A percentile compares a stretch with the other conserved stretches of the same genome.
Evolutionary conservation across 306 rosid genomes (phyloP).

Genomic region (Rosa lucieae): DNA sequence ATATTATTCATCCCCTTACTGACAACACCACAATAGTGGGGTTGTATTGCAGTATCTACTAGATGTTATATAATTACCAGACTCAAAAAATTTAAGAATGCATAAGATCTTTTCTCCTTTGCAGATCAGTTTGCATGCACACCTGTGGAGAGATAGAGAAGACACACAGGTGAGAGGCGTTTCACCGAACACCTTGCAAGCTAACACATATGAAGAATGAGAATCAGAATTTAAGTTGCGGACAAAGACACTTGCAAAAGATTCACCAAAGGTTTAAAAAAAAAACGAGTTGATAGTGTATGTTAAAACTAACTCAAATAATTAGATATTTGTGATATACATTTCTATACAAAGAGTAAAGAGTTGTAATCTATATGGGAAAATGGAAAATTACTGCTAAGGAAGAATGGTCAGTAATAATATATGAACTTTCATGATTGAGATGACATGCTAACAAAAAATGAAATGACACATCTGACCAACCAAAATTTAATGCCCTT

Average conservation of each 20-base stretch:
- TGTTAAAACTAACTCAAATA: not conserved
- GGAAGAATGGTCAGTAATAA: not conserved
- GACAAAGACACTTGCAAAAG: not conserved
- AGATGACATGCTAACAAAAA: constrained; percentile 12
- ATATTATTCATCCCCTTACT: constrained; percentile 1
- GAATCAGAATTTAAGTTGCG: not conserved
- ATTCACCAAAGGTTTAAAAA: not conserved
- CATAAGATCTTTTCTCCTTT: not conserved
- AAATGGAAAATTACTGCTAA: not conserved
- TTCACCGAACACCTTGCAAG: too few relatives aligned
- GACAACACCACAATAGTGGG: not conserved
- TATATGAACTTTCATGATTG: not conserved
- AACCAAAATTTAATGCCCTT: constrained; percentile 7
- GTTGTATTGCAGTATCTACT: not conserved
- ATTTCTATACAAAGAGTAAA: not conserved
- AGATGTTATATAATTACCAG: not conserved
- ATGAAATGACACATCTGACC: not conserved
- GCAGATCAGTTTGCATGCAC: not conserved
- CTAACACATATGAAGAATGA: not conserved
- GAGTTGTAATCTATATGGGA: not conserved
- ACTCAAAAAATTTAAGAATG: not conserved
- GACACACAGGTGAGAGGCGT: too few relatives aligned
- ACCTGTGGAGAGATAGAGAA: not conserved
- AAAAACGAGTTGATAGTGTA: not conserved
- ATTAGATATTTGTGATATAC: not conserved